A percentile compares a stretch with the other conserved stretches of the same genome.
Evolutionary conservation across 208 protist species (phyloP).

Genomic region (Leishmania tarentolae): DNA sequence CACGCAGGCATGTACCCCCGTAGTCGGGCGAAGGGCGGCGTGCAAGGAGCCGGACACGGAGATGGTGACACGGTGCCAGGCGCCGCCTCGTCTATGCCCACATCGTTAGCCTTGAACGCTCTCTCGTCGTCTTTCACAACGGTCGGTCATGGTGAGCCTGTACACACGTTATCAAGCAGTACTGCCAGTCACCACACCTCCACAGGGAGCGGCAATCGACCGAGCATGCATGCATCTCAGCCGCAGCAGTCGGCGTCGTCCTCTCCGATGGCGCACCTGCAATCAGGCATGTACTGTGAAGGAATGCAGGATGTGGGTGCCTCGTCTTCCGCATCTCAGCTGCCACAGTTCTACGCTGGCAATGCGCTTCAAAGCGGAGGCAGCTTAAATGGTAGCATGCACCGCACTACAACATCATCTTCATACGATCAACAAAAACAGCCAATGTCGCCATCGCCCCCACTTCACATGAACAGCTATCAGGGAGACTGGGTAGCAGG

Average conservation of each 20-base stretch:
- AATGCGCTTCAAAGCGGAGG: neutral
- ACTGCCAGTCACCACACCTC: neutral
- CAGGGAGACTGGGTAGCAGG: constrained; percentile 1
- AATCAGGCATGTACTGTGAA: neutral
- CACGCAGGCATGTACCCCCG: constrained; percentile 13
- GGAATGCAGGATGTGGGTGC: no score
- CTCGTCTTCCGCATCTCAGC: neutral
- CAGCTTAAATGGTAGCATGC: neutral
- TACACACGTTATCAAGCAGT: neutral
- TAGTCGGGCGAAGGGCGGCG: neutral
- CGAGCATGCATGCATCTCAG: neutral
- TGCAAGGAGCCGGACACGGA: neutral
- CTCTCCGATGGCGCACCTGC: neutral
- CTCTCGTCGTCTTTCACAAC: neutral
- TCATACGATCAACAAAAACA: constrained; percentile 4
- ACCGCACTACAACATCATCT: neutral
- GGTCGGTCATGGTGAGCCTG: neutral
- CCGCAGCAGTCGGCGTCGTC: neutral
- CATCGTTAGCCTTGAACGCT: neutral
- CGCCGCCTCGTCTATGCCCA: neutral
- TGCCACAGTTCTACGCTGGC: neutral
- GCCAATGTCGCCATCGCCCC: constrained; percentile 2
- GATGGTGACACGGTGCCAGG: neutral
- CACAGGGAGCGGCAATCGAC: neutral
- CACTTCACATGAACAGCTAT: neutral